A percentile compares a stretch with the other conserved stretches of the same genome.
Conservation (phyloP, 352 stramenopile genomes). For the Pythium rhizo-oryzae region DNA sequence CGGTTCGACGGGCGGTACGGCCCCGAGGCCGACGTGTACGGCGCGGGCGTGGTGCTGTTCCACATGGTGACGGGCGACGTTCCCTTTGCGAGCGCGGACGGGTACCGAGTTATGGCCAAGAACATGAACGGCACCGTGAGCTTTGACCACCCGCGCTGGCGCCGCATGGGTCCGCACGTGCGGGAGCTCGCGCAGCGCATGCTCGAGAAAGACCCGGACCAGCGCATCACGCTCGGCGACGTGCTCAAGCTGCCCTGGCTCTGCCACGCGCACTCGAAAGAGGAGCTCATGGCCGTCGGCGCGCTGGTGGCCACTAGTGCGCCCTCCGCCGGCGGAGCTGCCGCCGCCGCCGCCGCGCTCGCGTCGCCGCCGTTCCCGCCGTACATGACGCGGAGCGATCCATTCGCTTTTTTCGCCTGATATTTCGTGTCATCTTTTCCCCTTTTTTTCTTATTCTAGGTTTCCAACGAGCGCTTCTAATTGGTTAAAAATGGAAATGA, state of each 20-base stretch:
- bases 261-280: conserved; percentile 33
- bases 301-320: background rate
- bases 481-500: conserved; percentile 26
- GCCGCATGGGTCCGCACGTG: conserved; percentile 37
- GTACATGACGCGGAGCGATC: conserved; percentile 23
- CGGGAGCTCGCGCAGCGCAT: conserved; percentile 44
- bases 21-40: conserved; percentile 62
- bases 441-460: background rate
- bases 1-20: conserved; percentile 55
- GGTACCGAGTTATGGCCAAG: conserved; percentile 58
- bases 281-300: conserved; percentile 11
- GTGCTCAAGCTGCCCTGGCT: conserved; percentile 61
- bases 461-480: conserved; percentile 1
- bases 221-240: conserved; percentile 55
- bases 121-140: conserved; percentile 64
- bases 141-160: conserved; percentile 46
- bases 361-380: conserved; percentile 13
- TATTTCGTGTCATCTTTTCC: too few relatives aligned
- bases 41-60: conserved; percentile 60
- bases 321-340: too few relatives aligned
- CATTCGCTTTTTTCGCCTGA: conserved; percentile 32
- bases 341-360: background rate
- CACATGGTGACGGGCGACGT: conserved; percentile 60
- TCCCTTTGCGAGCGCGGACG: conserved; percentile 45
- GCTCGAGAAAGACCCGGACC: conserved; percentile 51